These are phyloP conservation scores for Mycena albidolilacea DNA, from an alignment of 768 basidiomycete genomes.

Conservation along the genomic window DNA sequence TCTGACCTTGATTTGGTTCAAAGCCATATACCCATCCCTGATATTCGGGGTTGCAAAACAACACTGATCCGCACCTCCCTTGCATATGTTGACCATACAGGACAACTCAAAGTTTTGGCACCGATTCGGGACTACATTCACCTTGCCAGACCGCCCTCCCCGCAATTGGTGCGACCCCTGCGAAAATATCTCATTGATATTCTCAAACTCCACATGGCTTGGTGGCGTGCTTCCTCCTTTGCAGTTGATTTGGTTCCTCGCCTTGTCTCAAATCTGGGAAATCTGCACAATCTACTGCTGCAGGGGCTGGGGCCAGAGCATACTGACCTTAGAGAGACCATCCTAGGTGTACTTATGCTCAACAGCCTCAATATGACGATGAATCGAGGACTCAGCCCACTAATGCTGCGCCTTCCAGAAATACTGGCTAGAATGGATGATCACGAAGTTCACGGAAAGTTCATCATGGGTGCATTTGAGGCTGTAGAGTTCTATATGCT, in stretches of 20 bases:
- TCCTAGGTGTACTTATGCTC: not conserved
- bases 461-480: not conserved
- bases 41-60: not conserved
- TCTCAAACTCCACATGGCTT: not conserved
- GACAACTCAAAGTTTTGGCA: too few species aligned
- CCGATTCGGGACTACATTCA: too few species aligned
- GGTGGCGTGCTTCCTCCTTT: not conserved
- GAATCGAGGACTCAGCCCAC: too few species aligned
- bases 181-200: too few species aligned
- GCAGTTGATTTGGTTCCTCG: not conserved
- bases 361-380: conserved; percentile 2
- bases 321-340: not conserved
- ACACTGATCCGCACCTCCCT: too few species aligned
- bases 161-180: too few species aligned
- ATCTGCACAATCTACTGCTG: not conserved
- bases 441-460: not conserved
- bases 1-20: conserved; percentile 6
- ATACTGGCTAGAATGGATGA: too few species aligned
- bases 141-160: too few species aligned
- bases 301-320: not conserved
- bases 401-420: too few species aligned
- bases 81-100: too few species aligned
- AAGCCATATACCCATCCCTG: not conserved
- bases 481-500: not conserved
- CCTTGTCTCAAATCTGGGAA: not conserved